A percentile compares a stretch with the other conserved stretches of the same genome.
phyloP scores from a whole-genome alignment of 495 filamentous ascomycete genomes.

The Trichocladium uniseriatum region DNA sequence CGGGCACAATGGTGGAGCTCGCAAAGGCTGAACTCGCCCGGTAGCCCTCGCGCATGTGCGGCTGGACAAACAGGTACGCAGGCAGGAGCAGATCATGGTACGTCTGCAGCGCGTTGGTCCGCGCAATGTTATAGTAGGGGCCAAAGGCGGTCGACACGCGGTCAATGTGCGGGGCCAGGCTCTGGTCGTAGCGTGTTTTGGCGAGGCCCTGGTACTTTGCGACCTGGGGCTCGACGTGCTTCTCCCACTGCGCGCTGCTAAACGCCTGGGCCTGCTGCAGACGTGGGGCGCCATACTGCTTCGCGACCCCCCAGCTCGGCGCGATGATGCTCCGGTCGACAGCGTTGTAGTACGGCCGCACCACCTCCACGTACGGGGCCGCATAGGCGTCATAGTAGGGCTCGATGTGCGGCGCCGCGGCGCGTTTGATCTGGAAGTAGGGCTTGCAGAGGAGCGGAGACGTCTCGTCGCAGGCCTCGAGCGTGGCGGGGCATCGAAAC shows the following conservation, averaged over 20 bases:
- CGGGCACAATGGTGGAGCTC: slow-evolving; percentile 61
- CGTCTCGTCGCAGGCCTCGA: slow-evolving; percentile 53
- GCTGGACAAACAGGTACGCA: slow-evolving; percentile 58
- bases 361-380: slow-evolving; percentile 69
- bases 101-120: slow-evolving; percentile 49
- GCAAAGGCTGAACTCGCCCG: slow-evolving; percentile 55
- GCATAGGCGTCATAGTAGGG: slow-evolving; percentile 85
- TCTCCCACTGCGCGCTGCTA: slow-evolving; percentile 65
- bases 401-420: slow-evolving; percentile 62
- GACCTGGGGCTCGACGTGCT: slow-evolving; percentile 63
- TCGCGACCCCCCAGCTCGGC: slow-evolving; percentile 55
- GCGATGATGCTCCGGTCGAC: slow-evolving; percentile 58
- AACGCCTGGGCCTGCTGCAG: slow-evolving; percentile 56
- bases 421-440: slow-evolving; percentile 61
- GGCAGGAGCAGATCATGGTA: slow-evolving; percentile 69
- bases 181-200: slow-evolving; percentile 55
- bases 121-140: slow-evolving; percentile 64
- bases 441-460: slow-evolving; percentile 79
- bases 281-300: slow-evolving; percentile 69
- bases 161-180: slow-evolving; percentile 65
- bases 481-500: slow-evolving; percentile 69
- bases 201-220: slow-evolving; percentile 49
- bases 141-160: slow-evolving; percentile 44
- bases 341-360: slow-evolving; percentile 60
- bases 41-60: slow-evolving; percentile 66